A percentile compares a stretch with the other conserved stretches of the same genome.
phyloP scores from a whole-genome alignment of 1,284 basidiomycete species.

The Exsudoporus floridanus region DNA sequence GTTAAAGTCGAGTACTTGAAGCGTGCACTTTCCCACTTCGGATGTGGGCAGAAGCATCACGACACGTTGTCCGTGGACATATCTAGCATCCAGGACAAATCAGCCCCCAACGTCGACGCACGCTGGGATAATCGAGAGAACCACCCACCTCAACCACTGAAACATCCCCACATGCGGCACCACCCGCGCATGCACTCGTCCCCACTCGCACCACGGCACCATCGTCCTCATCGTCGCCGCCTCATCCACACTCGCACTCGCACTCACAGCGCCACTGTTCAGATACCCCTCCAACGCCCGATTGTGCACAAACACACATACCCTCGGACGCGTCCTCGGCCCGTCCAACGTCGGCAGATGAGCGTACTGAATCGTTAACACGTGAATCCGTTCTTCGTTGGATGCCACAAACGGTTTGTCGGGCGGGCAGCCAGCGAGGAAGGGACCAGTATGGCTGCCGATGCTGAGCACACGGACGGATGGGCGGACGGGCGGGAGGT shows the following conservation, averaged over 20 bases:
- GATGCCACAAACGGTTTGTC: conserved; percentile 39
- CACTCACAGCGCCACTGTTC: background rate
- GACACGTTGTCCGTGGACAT: conserved; percentile 47
- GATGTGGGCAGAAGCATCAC: conserved; percentile 31
- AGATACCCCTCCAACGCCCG: conserved; percentile 36
- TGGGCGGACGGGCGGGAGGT: conserved; percentile 33
- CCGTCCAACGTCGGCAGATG: conserved; percentile 1
- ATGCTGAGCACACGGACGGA: conserved; percentile 20
- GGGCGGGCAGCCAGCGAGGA: conserved; percentile 35
- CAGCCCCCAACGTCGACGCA: background rate
- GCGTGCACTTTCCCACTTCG: conserved; percentile 8
- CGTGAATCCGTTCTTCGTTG: conserved; percentile 44
- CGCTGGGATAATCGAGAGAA: background rate
- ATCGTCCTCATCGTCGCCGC: background rate
- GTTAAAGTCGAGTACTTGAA: conserved; percentile 43
- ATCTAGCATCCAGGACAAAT: conserved; percentile 30
- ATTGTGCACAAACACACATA: conserved; percentile 41
- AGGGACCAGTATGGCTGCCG: conserved; percentile 38
- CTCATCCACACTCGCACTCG: background rate
- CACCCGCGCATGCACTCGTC: conserved; percentile 41
- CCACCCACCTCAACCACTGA: conserved; percentile 41
- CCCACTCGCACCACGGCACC: conserved; percentile 49
- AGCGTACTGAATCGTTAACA: conserved; percentile 41
- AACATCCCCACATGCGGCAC: conserved; percentile 31
- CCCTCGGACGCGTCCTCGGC: conserved; percentile 16